Evolutionary conservation across 2,329 filamentous ascomycete genomes (phyloP), one percentile per base, ranked within the genome.

Genomic region (Fusarium solani-melongenae): DNA sequence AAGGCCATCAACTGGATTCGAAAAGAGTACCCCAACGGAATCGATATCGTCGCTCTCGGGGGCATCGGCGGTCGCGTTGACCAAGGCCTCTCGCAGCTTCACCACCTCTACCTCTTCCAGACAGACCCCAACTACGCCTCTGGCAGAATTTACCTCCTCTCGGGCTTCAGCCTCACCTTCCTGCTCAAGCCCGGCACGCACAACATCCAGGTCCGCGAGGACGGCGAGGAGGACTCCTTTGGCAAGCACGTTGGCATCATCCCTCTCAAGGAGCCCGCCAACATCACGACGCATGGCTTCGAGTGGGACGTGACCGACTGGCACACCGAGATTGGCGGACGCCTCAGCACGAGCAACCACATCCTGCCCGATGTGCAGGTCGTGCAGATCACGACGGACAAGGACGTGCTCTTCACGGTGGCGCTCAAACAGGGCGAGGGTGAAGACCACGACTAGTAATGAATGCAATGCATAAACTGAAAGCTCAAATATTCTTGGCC

Each of bases 301-400:
- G 92, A 97, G 80, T 99, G 96, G 96, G 95, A 99, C 82, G 93
- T 99, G 2, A 80, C 87, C 67, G 86, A 94, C 69, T 98, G 96
- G 95, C 84, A 88, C 73, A 98, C 93, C 1, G 86, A 89, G 77
- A 93, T 96, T 79, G 93, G 93, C 9, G 92, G 91, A 0, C 87
- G 88, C 74, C 79, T 96, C 67, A 95, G 93, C 80, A 96, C 94
- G 66, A 96, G 93, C 82, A 96, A 96, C 82, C 92, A 94, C 77
- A 89, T 95, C 29, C 75, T 88, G 69, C 88, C 88, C 0, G 85
- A 85, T 55, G 89, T 88, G 5, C 86, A 87, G 58, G 87, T 90
- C 5, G 88, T 95, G 24, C 87, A 89, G 73, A 84, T 96, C 38
- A 83, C 88, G 78, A 91, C 91, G 27, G 88, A 86, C 34, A 88